Evolutionary conservation across 768 basidiomycete genomes (phyloP).

Genomic region (Kwoniella mangroviensis): DNA sequence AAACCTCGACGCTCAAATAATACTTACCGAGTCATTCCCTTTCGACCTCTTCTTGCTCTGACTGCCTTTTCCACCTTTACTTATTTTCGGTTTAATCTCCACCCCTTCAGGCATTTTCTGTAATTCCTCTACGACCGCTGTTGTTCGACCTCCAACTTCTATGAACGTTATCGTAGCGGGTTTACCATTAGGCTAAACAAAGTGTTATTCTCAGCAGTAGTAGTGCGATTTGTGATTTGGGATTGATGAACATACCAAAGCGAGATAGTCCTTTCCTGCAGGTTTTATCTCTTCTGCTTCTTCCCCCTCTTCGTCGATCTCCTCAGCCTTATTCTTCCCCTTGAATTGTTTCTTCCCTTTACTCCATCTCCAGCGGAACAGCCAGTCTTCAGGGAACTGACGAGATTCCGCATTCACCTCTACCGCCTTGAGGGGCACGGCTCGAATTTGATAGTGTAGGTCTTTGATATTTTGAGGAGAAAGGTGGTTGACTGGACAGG

Average conservation of each 20-base stretch:
- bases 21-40: constrained; percentile 15
- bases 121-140: constrained; percentile 71
- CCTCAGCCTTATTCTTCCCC: constrained; percentile 23
- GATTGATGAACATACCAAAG: constrained; percentile 33
- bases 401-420: constrained; percentile 71
- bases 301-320: constrained; percentile 31
- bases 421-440: constrained; percentile 69
- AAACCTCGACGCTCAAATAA: not conserved
- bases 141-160: constrained; percentile 76
- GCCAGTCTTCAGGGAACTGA: constrained; percentile 66
- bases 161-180: constrained; percentile 76
- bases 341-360: constrained; percentile 52
- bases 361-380: constrained; percentile 56
- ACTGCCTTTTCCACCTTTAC: constrained; percentile 41
- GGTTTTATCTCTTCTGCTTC: constrained; percentile 41
- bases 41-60: constrained; percentile 29
- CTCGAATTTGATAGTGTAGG: constrained; percentile 64
- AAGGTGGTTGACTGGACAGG: constrained; percentile 68
- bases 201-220: not conserved
- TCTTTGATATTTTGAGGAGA: constrained; percentile 62
- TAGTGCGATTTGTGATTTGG: not conserved
- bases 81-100: constrained; percentile 51
- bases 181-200: constrained; percentile 67
- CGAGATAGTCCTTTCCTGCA: constrained; percentile 39
- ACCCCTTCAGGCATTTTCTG: constrained; percentile 61